Base-by-base conservation (phyloP, 768 basidiomycete genomes). In the Strobilomyces confusus region DNA sequence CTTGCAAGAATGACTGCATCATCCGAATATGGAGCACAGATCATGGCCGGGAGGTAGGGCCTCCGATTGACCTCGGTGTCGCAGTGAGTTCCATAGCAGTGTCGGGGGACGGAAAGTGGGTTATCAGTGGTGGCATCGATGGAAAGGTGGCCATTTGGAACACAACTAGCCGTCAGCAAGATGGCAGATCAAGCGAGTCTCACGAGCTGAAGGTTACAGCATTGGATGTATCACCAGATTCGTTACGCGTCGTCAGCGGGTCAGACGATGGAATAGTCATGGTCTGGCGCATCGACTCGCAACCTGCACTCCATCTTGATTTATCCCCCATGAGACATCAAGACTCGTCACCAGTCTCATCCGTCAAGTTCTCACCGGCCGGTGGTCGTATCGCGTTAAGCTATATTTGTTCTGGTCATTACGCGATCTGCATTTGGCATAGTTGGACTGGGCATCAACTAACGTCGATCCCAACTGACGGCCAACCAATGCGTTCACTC, bases 41-140 rank as follows among this genome's bases (percentile, higher is more conserved):
- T n/a, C 37, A 55, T 15, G 15, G 42, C 14, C 1, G 8, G 17
- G 47, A 52, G 43, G 22, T 32, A 8, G 47, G 20, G 8, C 22
- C 50, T 9, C 4, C 26, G 26, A 58, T 48, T 49, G 15, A 41
- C 13, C 23, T 29, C 11, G 32, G 33, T 14, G 50, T n/a, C 13
- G 22, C 19, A n/a, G 50, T 55, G 25, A 49, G 25, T 2, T 32
- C 43, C 11, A 8, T 58, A 2, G 54, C 44, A 40, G 26, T 22
- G 8, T 58, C 54, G 9, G n/a, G 13, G 20, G 57, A 58, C 33
- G 54, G 50, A 17, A 52, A 30, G 19, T 52, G 50, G 58, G 43
- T 58, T 9, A 36, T 37, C 1, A 52, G 50, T 23, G 54, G 58
- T 12, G 47, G 48, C 4, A 19, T 25, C 25, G 54, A 52, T 40